Base-by-base conservation (phyloP, 768 basidiomycete genomes). In the Serendipita vermifera region DNA sequence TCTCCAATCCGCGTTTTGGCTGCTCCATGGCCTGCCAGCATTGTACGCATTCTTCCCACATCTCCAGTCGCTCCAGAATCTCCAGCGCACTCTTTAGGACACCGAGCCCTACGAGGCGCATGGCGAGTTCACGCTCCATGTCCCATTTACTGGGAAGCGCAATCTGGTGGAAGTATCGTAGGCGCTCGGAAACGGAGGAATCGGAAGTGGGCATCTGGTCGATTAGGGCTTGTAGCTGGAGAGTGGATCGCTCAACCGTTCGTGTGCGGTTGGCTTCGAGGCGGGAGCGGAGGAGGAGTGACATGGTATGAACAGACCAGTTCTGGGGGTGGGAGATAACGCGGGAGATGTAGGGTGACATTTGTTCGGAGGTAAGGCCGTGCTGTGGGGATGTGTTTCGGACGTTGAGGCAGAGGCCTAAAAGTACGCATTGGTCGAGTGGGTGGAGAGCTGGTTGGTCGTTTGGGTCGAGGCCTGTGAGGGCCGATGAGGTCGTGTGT, bases 251-350 rank as follows among this genome's bases (percentile, higher is more conserved):
- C 67, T 99, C 96, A 62, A 93, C 86, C 13, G 96, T 98, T 22
- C 96, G 81, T 0, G 87, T 88, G 38, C 96, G 80, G 15, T 78
- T 73, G 0, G 91, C 77, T 68, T 99, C 94, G 57, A 96, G 81
- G 5, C 96, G 80, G 7, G 94, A 87, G 27, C 96, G 85, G 26
- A 97, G 80, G 51, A 99, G 78, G 54, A 98, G 81, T 27, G 91
- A 93, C 81, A 93, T 94, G 33, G 93, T 94, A 70, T 98, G 90
- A 29, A 98, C 75, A 3, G 90, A 86, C 96, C 96, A 99, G 68
- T 97, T 98, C 56, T 75, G 73, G 1, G 92, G 90, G 65, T 97
- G 89, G 1, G 82, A 74, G 61, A 98, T 79, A 33, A 97, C 89
- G 33, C 94, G 85, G 11, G 82, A 69, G 57, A 98, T 80, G 74